These are phyloP conservation scores for Dactylellina drechsleri DNA, from an alignment of 2,329 filamentous ascomycete genomes.

Conservation along the genomic window DNA sequence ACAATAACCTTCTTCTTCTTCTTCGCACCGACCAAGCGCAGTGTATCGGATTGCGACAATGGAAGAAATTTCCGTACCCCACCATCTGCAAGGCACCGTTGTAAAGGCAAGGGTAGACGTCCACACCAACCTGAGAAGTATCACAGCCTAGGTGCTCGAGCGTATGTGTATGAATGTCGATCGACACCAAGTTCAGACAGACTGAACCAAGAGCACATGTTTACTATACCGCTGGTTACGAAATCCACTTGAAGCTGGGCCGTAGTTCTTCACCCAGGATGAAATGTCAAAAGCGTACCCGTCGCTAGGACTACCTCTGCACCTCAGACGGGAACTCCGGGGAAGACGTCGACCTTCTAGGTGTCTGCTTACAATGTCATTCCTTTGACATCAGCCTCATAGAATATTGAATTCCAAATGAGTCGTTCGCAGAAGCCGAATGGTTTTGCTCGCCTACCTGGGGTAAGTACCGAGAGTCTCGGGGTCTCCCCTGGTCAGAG, in stretches of 20 bases:
- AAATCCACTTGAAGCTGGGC: slow-evolving; percentile 20
- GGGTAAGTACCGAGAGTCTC: slow-evolving; percentile 7
- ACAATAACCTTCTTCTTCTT: slow-evolving; percentile 24
- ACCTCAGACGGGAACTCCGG: slow-evolving; percentile 27
- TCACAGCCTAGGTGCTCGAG: slow-evolving; percentile 30
- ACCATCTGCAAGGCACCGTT: slow-evolving; percentile 53
- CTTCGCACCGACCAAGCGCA: slow-evolving; percentile 47
- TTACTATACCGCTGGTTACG: slow-evolving; percentile 36
- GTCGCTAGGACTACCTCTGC: slow-evolving; percentile 2
- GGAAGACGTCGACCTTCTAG: slow-evolving; percentile 1
- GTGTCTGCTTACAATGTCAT: slow-evolving; percentile 12
- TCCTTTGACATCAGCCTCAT: slow-evolving; percentile 27
- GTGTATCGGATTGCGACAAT: slow-evolving; percentile 51
- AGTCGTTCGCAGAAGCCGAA: slow-evolving; percentile 1
- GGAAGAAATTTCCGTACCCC: slow-evolving; percentile 54
- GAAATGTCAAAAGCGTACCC: slow-evolving; percentile 8
- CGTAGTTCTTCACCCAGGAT: slow-evolving; percentile 16
- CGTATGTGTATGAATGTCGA: slow-evolving; percentile 16
- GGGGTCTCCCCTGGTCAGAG: background rate
- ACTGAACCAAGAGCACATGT: slow-evolving; percentile 19
- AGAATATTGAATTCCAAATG: slow-evolving; percentile 40
- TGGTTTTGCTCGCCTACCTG: background rate
- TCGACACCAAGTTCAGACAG: background rate
- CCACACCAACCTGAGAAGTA: slow-evolving; percentile 32
- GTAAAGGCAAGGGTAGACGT: slow-evolving; percentile 40